phyloP scores from a whole-genome alignment of 805 yeast genomes.

The Hanseniaspora singularis region DNA sequence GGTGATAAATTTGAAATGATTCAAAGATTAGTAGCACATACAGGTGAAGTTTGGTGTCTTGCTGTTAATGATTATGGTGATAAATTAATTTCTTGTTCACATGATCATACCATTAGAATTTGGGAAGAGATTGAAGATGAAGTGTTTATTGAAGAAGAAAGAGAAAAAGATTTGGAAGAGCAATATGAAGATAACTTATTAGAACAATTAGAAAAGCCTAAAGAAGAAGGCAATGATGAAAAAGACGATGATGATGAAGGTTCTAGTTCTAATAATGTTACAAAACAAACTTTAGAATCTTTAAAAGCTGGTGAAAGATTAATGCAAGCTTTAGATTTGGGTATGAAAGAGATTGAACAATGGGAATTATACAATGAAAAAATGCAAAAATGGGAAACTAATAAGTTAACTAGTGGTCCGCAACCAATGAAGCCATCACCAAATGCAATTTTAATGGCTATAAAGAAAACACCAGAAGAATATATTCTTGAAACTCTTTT shows the following conservation, averaged over 20 bases:
- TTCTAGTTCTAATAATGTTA: slow-evolving; percentile 35
- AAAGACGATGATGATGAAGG: slow-evolving; percentile 34
- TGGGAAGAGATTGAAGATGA: slow-evolving; percentile 93
- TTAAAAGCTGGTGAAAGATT: slow-evolving; percentile 87
- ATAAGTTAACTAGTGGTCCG: slow-evolving; percentile 30
- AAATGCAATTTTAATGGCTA: slow-evolving; percentile 63
- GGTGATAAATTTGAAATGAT: slow-evolving; percentile 93
- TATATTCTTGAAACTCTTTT: slow-evolving; percentile 63
- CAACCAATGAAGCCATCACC: slow-evolving; percentile 51
- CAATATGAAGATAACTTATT: slow-evolving; percentile 71
- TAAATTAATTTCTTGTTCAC: slow-evolving; percentile 70
- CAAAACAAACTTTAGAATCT: slow-evolving; percentile 78
- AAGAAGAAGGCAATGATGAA: slow-evolving; percentile 26
- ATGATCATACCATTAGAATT: slow-evolving; percentile 84
- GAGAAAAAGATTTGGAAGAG: slow-evolving; percentile 91
- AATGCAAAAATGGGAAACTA: slow-evolving; percentile 32
- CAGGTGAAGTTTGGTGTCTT: slow-evolving; percentile 86
- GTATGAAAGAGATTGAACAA: slow-evolving; percentile 54
- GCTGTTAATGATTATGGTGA: slow-evolving; percentile 64
- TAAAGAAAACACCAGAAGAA: slow-evolving; percentile 57
- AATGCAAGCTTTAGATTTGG: slow-evolving; percentile 84
- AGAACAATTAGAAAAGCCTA: slow-evolving; percentile 52
- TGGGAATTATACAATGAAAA: slow-evolving; percentile 39
- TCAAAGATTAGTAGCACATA: slow-evolving; percentile 78
- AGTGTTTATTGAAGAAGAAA: slow-evolving; percentile 92